Base-by-base conservation (phyloP, 306 rosid genomes). In the Vachellia collinsii region DNA sequence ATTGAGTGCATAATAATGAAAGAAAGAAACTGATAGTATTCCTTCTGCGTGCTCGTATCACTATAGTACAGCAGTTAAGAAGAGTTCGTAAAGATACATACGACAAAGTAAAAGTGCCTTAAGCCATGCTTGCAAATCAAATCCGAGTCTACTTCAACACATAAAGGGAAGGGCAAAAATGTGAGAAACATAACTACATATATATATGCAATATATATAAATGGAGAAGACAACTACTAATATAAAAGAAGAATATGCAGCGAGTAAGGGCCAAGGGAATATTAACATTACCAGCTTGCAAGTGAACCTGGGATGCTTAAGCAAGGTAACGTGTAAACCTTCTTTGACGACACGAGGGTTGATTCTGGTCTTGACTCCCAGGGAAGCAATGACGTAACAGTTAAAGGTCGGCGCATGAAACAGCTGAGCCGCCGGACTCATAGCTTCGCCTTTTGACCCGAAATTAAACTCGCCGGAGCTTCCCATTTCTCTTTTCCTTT, bases 241-340 rank as follows among this genome's bases (percentile, higher is more conserved):
- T 5, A 11, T 11, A 22, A 59, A 25, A 59, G 59, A 41, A 62
- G 68, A 62, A 29, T 29, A 62, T 62, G 39, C n/a, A 25, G 3
- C 29, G 41, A 62, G 19, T 13, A 4, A 62, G 4, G 1, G 10
- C 8, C 34, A 22, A 1, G 64, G 64, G 64, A 58, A 54, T 17
- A 54, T 17, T n/a, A 54, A 54, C 61, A n/a, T 54, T 83, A 88
- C 97, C 85, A 82, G 56, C 16, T 83, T 89, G 93, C 91, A 78
- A 25, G 85, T 83, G 89, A 91, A 89, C 69, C 89, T 86, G 58
- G 94, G 92, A 72, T 91, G 97, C 76, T 87, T 82, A 29, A 84
- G 83, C 64, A 87, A 43, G 54, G 87, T 82, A 20, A 83, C 80
- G 20, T 46, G 53, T 8, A 88, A 72, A 22, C 92, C 93, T 36